A percentile compares a stretch with the other conserved stretches of the same genome.
phyloP scores from a whole-genome alignment of 768 basidiomycete genomes.

The Phylloporus arenicola region DNA sequence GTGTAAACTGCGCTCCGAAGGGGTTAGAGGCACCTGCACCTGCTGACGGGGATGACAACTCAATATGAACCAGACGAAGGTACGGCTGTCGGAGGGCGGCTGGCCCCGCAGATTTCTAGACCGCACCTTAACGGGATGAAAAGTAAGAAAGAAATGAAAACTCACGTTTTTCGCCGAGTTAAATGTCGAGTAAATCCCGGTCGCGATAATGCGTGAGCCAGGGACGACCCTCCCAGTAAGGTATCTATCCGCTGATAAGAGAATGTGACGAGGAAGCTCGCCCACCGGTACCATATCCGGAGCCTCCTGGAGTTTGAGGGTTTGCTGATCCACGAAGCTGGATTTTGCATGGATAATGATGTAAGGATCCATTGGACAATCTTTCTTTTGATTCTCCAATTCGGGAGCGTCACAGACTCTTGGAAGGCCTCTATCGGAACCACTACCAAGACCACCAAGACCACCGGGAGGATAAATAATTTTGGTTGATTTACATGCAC shows the following conservation, averaged over 20 bases:
- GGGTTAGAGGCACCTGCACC: slow-evolving; percentile 73
- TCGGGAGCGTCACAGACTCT: slow-evolving; percentile 80
- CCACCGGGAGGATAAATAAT: slow-evolving; percentile 72
- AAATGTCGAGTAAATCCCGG: slow-evolving; percentile 96
- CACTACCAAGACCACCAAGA: slow-evolving; percentile 82
- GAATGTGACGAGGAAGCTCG: slow-evolving; percentile 93
- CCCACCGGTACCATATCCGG: slow-evolving; percentile 99
- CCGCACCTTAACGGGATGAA: not conserved
- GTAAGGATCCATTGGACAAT: slow-evolving; percentile 95
- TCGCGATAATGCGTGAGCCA: slow-evolving; percentile 90
- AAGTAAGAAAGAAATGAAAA: slow-evolving; percentile 3
- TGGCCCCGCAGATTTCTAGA: slow-evolving; percentile 72
- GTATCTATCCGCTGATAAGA: slow-evolving; percentile 85
- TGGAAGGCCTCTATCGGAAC: slow-evolving; percentile 80
- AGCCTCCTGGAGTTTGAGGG: slow-evolving; percentile 94
- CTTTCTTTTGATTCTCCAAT: slow-evolving; percentile 80
- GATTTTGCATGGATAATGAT: slow-evolving; percentile 93
- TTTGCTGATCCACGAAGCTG: slow-evolving; percentile 92
- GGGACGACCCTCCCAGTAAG: slow-evolving; percentile 92
- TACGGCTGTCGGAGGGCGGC: slow-evolving; percentile 93
- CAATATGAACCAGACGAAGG: slow-evolving; percentile 87
- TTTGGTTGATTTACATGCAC: slow-evolving; percentile 78
- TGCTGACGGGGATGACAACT: slow-evolving; percentile 75
- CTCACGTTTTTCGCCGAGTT: slow-evolving; percentile 80
- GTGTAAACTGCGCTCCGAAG: slow-evolving; percentile 82